Base-by-base conservation (phyloP, 2,329 filamentous ascomycete genomes). In the Colletotrichum karsti region DNA sequence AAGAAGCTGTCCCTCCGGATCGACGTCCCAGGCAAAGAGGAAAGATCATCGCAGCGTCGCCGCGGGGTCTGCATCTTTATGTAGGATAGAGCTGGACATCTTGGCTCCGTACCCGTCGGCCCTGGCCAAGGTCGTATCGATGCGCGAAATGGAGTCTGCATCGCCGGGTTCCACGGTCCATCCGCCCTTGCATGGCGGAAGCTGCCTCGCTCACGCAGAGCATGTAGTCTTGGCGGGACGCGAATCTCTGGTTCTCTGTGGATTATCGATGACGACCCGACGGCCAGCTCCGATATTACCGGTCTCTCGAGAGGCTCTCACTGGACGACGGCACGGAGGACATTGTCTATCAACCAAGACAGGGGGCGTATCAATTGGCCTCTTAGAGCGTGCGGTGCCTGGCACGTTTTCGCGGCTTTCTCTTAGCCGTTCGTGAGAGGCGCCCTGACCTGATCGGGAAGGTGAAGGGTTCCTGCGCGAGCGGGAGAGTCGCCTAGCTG, bases 341-440 rank as follows among this genome's bases (percentile, higher is more conserved):
- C 26, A 33, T 39, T 55, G 48, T 28, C 57, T 50, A 58, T 41
- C 53, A 35, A 58, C 33, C 44, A 28, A 60, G 15, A 28, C 62
- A 65, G 58, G 64, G 70, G 69, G 59, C 68, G 56, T 71, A 70
- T 71, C 59, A 70, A 67, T 63, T 68, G 69, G 41, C 70, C 70
- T 71, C 53, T 71, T 28, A 71, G 57, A 71, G 51, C 22, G 13
- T 42, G 51, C 61, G 39, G 54, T 70, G 64, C 70, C 68, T 69
- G 61, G 61, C 70, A 71, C 69, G 69, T 70, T 71, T 51, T 67
- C 54, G 35, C 44, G 57, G 57, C 57, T 41, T 10, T 50, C 44
- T 33, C 57, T 30, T 50, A 37, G 53, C 56, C 39, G 26, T 33
- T 53, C 46, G 41, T 24, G 30, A 44, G 41, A 48, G 18, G 30